Base-by-base conservation (phyloP, 1,284 basidiomycete genomes). In the Leccinum pachyderme region DNA sequence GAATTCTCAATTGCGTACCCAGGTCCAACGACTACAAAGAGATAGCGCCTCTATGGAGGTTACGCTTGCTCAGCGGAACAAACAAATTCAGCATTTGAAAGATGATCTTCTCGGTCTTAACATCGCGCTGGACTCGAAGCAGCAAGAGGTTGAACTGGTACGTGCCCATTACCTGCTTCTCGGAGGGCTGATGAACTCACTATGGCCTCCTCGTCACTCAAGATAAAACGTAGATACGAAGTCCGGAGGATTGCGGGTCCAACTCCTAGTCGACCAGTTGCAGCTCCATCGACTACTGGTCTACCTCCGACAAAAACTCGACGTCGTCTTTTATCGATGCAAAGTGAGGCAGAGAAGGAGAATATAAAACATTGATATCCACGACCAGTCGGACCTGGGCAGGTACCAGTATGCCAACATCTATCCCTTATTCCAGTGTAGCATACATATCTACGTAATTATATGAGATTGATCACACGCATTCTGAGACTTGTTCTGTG, bases 121-220 rank as follows among this genome's bases (percentile, higher is more conserved):
- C 64, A 89, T 93, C 43, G 93, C 91, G 0, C 72, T 95, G 56
- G 91, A 93, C 70, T 86, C 91, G 24, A 95, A 95, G 72, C 93
- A 95, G 66, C 91, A 93, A 66, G 92, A 95, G 68, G 75, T 95
- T 25, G 91, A 94, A 67, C 68, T 93, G 73, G 93, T 95, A 54
- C 61, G 87, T 78, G 57, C 52, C 55, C 9, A 44, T 41, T 22
- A 4, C 8, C 29, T 7, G 8, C 31, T 7, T 32, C 13, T 5
- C 9, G 11, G 15, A 32, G 44, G 44, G 44, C 12, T 33, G 31
- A 31, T 9, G 41, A 7, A 18, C n/a, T 57, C 2, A 59, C 7
- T n/a, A 31, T 51, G 52, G 9, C 12, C 4, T 43, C 11, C 39
- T 41, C 31, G 24, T 50, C 9, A 18, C 32, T 13, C 41, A 9